Evolutionary conservation across 2,329 filamentous ascomycete species (phyloP), one percentile per base, ranked within the genome.

Genomic region (Lachnellula occidentalis): DNA sequence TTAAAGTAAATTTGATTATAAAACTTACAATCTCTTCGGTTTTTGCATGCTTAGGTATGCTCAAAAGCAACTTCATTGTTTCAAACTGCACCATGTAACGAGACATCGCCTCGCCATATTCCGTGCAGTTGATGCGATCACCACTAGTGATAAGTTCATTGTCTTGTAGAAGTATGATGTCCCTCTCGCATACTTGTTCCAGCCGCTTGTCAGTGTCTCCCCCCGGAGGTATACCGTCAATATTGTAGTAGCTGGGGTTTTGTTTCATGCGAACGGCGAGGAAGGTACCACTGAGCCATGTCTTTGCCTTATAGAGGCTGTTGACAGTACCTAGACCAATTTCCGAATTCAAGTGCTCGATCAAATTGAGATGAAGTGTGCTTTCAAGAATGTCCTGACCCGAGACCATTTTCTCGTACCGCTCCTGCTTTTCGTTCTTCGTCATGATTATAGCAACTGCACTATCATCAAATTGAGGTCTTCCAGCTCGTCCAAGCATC

Each of bases 261-360:
- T 83, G 76, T 56, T 81, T 78, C 49, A 95, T 76, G 14, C 90
- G 80, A 37, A 94, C 85, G 58, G 85, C 87, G 8, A 95, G 74
- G 63, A 95, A 95, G 0, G 90, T 94, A 1, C 88, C 83, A 6
- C 74, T 74, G 19, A 95, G 80, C 90, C 90, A 95, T 57, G 74
- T 77, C 58, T 84, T 85, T 11, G 90, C 90, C 0, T 84, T 81
- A 1, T 76, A 67, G 0, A 86, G 67, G 61, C 86, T 79, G 5
- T 73, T 78, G 51, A 95, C 83, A 0, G 87, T 91, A 0, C 87
- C 85, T 1, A 95, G 75, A 1, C 86, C 85, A 47, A 92, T 86
- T 65, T 95, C 90, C 2, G 90, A 90, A 65, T 95, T 95, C 60
- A 95, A 70, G 64, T 95, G 89, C 60, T 92, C 88, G 48, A 92